Percentiles rank a stretch among this genome's conserved stretches.
phyloP scores from a whole-genome alignment of 2,329 filamentous ascomycete genomes.

The Epichloe amarillans region DNA sequence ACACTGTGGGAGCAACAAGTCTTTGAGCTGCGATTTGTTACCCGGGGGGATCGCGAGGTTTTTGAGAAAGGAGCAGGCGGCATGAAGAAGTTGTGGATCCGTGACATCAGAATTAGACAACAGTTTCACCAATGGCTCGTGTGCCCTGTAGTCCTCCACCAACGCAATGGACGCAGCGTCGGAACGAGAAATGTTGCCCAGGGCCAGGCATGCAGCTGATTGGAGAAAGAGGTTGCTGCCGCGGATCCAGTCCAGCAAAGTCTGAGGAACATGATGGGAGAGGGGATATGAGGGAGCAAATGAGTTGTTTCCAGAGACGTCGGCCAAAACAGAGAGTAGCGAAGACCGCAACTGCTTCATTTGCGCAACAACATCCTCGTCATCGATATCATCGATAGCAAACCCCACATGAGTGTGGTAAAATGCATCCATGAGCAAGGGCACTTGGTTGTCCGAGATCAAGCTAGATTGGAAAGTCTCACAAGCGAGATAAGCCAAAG shows the following conservation, averaged over 20 bases:
- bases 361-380: conserved; percentile 29
- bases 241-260: conserved; percentile 34
- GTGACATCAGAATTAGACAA: conserved; percentile 27
- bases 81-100: conserved; percentile 41
- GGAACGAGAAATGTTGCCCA: conserved; percentile 49
- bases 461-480: conserved; percentile 36
- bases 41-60: conserved; percentile 45
- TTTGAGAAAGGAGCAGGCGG: conserved; percentile 46
- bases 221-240: conserved; percentile 30
- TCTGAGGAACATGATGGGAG: conserved; percentile 26
- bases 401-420: conserved; percentile 33
- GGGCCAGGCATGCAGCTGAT: conserved; percentile 43
- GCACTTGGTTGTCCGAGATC: conserved; percentile 25
- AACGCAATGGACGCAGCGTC: conserved; percentile 39
- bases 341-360: conserved; percentile 35
- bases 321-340: conserved; percentile 38
- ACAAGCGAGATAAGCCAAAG: conserved; percentile 42
- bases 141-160: conserved; percentile 27
- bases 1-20: conserved; percentile 29
- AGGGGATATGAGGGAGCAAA: conserved; percentile 31
- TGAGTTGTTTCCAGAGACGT: conserved; percentile 35
- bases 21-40: conserved; percentile 40
- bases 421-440: conserved; percentile 34
- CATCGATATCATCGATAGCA: conserved; percentile 24
- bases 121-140: conserved; percentile 31